phyloP scores from a whole-genome alignment of 108 stramenopile species.

The Skeletonema grethae region DNA sequence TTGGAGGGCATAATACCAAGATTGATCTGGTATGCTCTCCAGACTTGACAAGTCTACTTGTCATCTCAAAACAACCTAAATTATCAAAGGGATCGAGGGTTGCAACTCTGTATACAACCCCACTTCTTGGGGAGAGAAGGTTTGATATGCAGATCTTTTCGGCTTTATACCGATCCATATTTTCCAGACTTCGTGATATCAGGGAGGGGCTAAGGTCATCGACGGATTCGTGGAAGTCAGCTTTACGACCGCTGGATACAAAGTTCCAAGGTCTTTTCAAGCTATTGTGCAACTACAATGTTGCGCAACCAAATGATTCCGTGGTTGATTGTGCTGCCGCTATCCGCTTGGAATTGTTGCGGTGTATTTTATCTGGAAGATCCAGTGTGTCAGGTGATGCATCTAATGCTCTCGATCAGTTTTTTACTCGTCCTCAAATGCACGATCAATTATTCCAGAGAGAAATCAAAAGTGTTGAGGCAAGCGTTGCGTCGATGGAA shows the following conservation, averaged over 20 bases:
- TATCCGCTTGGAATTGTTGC: constrained; percentile 54
- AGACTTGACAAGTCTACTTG: constrained; percentile 47
- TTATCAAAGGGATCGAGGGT: background rate
- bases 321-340: constrained; percentile 19
- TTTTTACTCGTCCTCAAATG: constrained; percentile 78
- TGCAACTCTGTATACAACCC: constrained; percentile 50
- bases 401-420: constrained; percentile 85
- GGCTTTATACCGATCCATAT: constrained; percentile 64
- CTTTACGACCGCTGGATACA: constrained; percentile 72
- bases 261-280: constrained; percentile 59
- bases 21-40: constrained; percentile 44
- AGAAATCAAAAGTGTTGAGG: constrained; percentile 58
- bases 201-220: constrained; percentile 46
- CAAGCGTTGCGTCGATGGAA: constrained; percentile 72
- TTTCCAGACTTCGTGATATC: constrained; percentile 50
- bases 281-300: constrained; percentile 67
- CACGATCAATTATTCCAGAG: constrained; percentile 77
- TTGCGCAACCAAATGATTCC: constrained; percentile 27
- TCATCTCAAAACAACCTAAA: constrained; percentile 6
- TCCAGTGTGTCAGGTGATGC: constrained; percentile 50
- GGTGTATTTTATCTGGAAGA: constrained; percentile 75
- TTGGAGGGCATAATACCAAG: background rate
- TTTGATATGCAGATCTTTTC: constrained; percentile 68
- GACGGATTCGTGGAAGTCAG: constrained; percentile 57
- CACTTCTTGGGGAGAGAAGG: constrained; percentile 55